Conservation (phyloP, 331 rosid species). For the Cydonia oblonga region DNA sequence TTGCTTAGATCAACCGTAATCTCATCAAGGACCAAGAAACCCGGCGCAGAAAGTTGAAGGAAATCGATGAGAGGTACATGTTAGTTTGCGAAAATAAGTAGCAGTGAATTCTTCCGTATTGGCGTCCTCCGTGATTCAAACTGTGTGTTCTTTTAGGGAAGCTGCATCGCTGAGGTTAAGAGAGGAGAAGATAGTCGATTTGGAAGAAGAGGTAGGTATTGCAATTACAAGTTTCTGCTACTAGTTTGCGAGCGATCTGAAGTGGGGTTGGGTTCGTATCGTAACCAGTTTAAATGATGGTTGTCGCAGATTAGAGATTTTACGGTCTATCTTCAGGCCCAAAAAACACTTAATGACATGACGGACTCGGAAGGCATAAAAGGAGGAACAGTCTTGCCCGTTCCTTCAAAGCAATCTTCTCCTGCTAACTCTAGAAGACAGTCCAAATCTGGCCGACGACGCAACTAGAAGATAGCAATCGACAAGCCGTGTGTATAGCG, state of each 20-base stretch:
- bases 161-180: conserved; percentile 25
- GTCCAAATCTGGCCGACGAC: conserved; percentile 53
- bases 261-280: conserved; percentile 2
- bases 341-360: conserved; percentile 56
- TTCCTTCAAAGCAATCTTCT: conserved; percentile 57
- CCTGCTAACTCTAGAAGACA: conserved; percentile 39
- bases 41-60: conserved; percentile 49
- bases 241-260: background rate
- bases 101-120: background rate
- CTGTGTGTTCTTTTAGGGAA: conserved; percentile 53
- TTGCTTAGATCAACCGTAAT: conserved; percentile 45
- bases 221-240: background rate
- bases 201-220: conserved; percentile 75
- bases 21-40: conserved; percentile 72
- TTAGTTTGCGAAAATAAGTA: background rate
- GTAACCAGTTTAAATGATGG: conserved; percentile 9
- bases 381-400: conserved; percentile 71
- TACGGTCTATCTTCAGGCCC: conserved; percentile 61
- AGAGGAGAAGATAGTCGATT: conserved; percentile 53
- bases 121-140: background rate
- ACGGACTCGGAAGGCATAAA: conserved; percentile 56
- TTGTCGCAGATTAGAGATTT: conserved; percentile 74
- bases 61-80: conserved; percentile 62
- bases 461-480: conserved; percentile 30
- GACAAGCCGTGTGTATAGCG: background rate